These are phyloP conservation scores for Citrus hindsii DNA, from an alignment of 345 rosid species.

Conservation along the genomic window DNA sequence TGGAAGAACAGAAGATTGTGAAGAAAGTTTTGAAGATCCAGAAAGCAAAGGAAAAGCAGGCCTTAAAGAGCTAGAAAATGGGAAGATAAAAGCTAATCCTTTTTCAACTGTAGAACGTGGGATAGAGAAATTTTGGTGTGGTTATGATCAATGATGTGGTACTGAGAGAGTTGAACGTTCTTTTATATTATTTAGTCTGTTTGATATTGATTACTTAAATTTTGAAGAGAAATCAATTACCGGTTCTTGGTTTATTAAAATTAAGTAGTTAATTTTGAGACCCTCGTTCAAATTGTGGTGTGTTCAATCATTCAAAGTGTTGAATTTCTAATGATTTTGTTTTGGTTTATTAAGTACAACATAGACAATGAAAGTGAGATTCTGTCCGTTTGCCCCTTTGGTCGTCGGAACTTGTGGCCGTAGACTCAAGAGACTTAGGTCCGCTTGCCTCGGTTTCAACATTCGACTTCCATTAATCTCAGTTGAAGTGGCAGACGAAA, in stretches of 20 bases:
- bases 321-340: too few relatives aligned
- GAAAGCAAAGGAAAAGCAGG: conserved; percentile 36
- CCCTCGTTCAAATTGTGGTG: too few relatives aligned
- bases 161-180: conserved; percentile 11
- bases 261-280: not conserved
- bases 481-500: too few relatives aligned
- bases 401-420: too few relatives aligned
- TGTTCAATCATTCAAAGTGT: too few relatives aligned
- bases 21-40: conserved; percentile 47
- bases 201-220: conserved; percentile 4
- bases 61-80: conserved; percentile 26
- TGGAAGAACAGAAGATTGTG: conserved; percentile 45
- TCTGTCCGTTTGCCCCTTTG: not conserved
- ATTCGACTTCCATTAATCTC: too few relatives aligned
- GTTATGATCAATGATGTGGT: conserved; percentile 11
- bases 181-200: conserved; percentile 13
- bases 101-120: not conserved
- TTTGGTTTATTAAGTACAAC: too few relatives aligned
- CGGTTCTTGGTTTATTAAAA: not conserved
- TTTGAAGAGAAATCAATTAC: conserved; percentile 11
- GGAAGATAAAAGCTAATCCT: not conserved
- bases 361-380: too few relatives aligned
- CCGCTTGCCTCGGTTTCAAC: too few relatives aligned
- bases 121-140: conserved; percentile 21
- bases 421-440: too few relatives aligned